phyloP scores from a whole-genome alignment of 139 green algal species.

The Picochlorum sp. region DNA sequence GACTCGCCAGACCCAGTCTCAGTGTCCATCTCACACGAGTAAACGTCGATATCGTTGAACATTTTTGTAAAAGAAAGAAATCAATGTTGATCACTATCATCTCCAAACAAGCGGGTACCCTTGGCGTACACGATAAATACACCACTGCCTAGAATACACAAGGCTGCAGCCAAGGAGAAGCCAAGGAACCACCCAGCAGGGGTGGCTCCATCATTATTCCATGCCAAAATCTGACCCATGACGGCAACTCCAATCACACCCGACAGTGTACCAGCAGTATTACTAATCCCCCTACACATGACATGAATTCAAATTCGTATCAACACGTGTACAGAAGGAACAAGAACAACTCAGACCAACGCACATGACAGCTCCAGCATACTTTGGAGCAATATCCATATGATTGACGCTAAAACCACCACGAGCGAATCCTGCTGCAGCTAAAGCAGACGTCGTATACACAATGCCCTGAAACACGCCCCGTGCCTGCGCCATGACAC shows the following conservation, averaged over 20 bases:
- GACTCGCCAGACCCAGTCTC: not conserved
- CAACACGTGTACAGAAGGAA: not conserved
- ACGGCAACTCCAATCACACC: constrained; percentile 85
- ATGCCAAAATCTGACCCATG: constrained; percentile 80
- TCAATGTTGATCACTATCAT: constrained; percentile 14
- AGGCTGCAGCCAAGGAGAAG: constrained; percentile 41
- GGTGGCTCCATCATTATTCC: constrained; percentile 32
- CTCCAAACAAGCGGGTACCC: constrained; percentile 52
- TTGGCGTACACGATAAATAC: constrained; percentile 69
- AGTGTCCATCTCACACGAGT: constrained; percentile 3
- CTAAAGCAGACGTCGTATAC: constrained; percentile 40
- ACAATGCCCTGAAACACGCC: constrained; percentile 25
- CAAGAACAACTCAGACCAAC: constrained; percentile 10
- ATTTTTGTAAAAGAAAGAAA: constrained; percentile 1
- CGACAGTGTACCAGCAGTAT: constrained; percentile 71
- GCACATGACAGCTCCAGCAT: constrained; percentile 90
- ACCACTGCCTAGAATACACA: constrained; percentile 51
- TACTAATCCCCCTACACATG: constrained; percentile 41
- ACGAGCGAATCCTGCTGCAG: constrained; percentile 52
- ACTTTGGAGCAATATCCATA: constrained; percentile 94
- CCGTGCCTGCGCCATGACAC: constrained; percentile 59
- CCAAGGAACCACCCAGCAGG: constrained; percentile 63
- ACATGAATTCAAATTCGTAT: constrained; percentile 1
- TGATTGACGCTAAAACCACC: constrained; percentile 95
- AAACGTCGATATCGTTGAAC: not conserved